Evolutionary conservation across 169 alveolate genomes (phyloP), one percentile per base, ranked within the genome.

Genomic region (Miamiensis avidus): DNA sequence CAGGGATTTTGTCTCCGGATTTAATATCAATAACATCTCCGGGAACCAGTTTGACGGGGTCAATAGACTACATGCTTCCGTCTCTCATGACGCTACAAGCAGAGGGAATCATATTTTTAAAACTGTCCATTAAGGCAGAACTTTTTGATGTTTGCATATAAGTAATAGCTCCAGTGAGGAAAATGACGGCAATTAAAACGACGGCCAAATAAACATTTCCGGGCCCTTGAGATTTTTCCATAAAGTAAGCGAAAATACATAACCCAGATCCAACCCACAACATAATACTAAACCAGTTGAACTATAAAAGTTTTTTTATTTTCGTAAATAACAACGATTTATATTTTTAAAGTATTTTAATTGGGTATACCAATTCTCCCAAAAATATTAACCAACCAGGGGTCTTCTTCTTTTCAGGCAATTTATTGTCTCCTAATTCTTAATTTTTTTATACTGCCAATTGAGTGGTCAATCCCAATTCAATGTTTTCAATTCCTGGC

Each of bases 1-100:
- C 97, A 0, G 97, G 97, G 32, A 95, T 86, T 81, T 82, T 92
- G 28, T 93, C 96, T 31, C 97, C 97, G 11, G 82, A 78, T 64
- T 89, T 89, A n/a, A 95, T 82, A 27, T 34, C 69, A 1, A 95
- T 95, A 20, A 94, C 78, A 88, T 93, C 96, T 49, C 95, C 97
- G 1, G 90, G 94, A 31, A 95, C 97, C 31, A 95, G 31, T 65
- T 83, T 88, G 25, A 82, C 31, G 28, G 96, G 89, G 25, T 87
- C 90, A 6, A 93, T 81, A 29, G 31, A 69, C 11, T 32, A 26
- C 76, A 86, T 81, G 29, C 76, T 81, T 0, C 97, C 97, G 65
- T 90, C 94, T 83, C 97, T 81, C 26, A 85, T 88, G 0, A 93
- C 97, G 25, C 73, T 33, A 1, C 93, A 91, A 25, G 79, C 82